Conservation (phyloP, 2,329 filamentous ascomycete genomes). For the Sordariomycetes sp. region DNA sequence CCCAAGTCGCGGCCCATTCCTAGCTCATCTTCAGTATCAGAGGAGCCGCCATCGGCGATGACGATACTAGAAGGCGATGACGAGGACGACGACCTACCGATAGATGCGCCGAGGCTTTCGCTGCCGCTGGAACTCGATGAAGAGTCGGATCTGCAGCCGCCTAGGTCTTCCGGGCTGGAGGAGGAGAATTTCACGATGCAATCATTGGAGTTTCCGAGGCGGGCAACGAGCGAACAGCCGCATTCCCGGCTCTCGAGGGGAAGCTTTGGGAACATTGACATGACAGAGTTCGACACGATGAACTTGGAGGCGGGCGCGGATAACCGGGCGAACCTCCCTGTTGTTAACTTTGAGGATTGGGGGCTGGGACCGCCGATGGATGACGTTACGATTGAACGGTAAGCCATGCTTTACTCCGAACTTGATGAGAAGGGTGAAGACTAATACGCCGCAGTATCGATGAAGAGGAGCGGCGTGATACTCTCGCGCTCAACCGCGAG, state of each 20-base stretch:
- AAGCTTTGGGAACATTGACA: slow-evolving; percentile 40
- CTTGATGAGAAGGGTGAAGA: background rate
- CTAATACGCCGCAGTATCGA: slow-evolving; percentile 18
- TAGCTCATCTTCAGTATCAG: slow-evolving; percentile 33
- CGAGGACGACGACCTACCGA: slow-evolving; percentile 38
- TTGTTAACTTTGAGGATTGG: slow-evolving; percentile 29
- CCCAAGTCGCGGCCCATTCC: slow-evolving; percentile 31
- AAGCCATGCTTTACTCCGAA: slow-evolving; percentile 5
- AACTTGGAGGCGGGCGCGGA: slow-evolving; percentile 27
- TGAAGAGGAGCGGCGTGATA: slow-evolving; percentile 23
- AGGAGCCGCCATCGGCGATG: slow-evolving; percentile 13
- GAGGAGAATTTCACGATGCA: slow-evolving; percentile 47
- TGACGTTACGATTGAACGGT: slow-evolving; percentile 32
- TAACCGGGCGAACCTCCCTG: slow-evolving; percentile 42
- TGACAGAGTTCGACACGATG: slow-evolving; percentile 39
- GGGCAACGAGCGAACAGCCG: slow-evolving; percentile 35
- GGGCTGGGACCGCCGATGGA: slow-evolving; percentile 25
- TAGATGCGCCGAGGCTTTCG: slow-evolving; percentile 42
- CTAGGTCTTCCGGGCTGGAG: slow-evolving; percentile 42
- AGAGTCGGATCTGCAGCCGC: slow-evolving; percentile 39
- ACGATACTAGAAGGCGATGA: slow-evolving; percentile 14
- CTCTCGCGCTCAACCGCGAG: slow-evolving; percentile 24
- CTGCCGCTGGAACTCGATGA: slow-evolving; percentile 41
- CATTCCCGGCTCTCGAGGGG: slow-evolving; percentile 35
- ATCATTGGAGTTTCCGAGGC: slow-evolving; percentile 49